Evolutionary conservation across 164 flowering plant species (phyloP), one percentile per base, ranked within the genome.

Genomic region (Dillenia turbinata): DNA sequence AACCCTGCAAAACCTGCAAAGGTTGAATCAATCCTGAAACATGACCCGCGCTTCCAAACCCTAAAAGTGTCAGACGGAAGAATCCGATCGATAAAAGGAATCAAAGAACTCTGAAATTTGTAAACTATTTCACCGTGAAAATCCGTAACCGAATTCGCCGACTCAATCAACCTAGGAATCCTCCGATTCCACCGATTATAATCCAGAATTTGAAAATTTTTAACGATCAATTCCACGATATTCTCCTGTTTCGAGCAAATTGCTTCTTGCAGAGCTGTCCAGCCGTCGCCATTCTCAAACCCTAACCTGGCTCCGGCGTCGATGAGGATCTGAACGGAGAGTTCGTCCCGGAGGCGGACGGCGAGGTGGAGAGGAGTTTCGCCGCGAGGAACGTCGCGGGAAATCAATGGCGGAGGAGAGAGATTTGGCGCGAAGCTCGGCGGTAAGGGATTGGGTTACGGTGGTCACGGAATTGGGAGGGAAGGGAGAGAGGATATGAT

Each of bases 1-100:
- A 74, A 70, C 47, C 77, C 73, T 17, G 66, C 77, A 66, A 74
- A 74, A 47, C 77, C 73, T 17, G 77, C 73, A 61, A 74, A 56
- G 9, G 77, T 74, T 73, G 70, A 69, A 63, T 74, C 77, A 1
- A 73, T 73, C 57, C 77, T 63, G 55, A 74, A 57, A 67, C 70
- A 69, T 9, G 77, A 63, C 33, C 77, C 77, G 60, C 73, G 63
- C 59, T 70, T 70, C 73, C 73, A 70, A 59, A 70, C 65, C 65
- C 61, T 70, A 22, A 60, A 70, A 1, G 77, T 74, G 24, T 74
- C 77, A 2, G 73, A 74, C 2, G 77, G 77, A 19, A 73, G 73
- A 56, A 74, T 69, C 52, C 68, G 50, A 5, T 68, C 59, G 56
- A 74, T 69, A 49, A 74, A 74, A 9, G 77, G 77, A 5, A 74